Base-by-base conservation (phyloP, 1,139 yeast genomes). In the Lodderomyces metapsilosis region DNA sequence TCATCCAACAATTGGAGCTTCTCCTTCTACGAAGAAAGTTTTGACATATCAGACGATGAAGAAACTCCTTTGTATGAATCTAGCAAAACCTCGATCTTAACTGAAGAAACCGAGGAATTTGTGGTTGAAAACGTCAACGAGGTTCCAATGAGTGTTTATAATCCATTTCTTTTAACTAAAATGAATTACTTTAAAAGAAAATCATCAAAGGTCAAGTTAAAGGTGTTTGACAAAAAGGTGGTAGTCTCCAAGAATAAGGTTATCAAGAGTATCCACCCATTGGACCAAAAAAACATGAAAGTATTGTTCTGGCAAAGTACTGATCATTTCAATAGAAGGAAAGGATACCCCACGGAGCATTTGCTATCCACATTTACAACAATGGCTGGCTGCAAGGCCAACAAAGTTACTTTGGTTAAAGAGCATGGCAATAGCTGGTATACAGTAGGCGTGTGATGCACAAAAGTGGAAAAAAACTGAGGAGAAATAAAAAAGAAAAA, bases 101-200 rank as follows among this genome's bases (percentile, higher is more conserved):
- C n/a, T 9, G 23, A 36, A 13, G 16, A 24, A 10, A 22, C 22
- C 6, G 37, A 31, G 12, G 30, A 15, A 11, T 20, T 12, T 30
- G 34, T 23, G 34, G 32, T 18, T 21, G 34, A 37, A 6, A 12
- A 17, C 4, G 16, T 3, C 4, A 8, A 20, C 6, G 36, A 36
- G 30, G 9, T 27, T 8, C 28, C 22, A 35, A 13, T 21, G 16
- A 46, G 34, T 23, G 35, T 38, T 21, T 44, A 41, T 25, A 46
- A 48, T 30, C 49, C 48, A 4, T 48, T 48, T 32, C 37, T 48
- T 3, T 36, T 48, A 16, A 41, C 46, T 5, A 48, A 46, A 21
- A 38, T 46, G 41, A 46, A 42, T 30, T 48, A 45, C 16, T 46
- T 48, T 24, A 44, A 41, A 21, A 39, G 43, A 28, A 45, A 40